Evolutionary conservation across 305 asterid genomes (phyloP).

Genomic region (Fraxinus velutina): DNA sequence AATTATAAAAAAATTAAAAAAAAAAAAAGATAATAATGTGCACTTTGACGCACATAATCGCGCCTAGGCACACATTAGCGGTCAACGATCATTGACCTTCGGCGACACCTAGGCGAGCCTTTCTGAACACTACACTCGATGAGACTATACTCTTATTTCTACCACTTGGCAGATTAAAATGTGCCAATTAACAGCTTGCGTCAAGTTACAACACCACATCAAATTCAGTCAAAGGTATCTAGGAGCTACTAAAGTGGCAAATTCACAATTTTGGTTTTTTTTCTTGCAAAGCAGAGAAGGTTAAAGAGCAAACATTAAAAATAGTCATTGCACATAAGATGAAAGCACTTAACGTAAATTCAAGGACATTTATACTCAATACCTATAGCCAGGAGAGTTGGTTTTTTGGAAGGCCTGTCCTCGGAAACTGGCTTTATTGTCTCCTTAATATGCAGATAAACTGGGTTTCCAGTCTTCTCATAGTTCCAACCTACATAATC

Average conservation of each 20-base stretch:
- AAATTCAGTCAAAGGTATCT: neutral
- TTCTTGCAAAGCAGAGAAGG: neutral
- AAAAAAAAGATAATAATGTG: neutral
- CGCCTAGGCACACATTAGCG: neutral
- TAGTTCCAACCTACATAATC: slow-evolving; percentile 87
- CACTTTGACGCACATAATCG: neutral
- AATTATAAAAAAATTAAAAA: no score
- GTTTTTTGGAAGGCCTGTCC: slow-evolving; percentile 91
- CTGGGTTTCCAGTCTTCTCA: slow-evolving; percentile 82
- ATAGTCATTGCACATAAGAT: neutral
- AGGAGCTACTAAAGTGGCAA: neutral
- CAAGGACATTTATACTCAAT: slow-evolving; percentile 13
- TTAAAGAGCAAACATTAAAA: neutral
- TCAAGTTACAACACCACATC: neutral
- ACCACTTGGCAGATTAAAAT: slow-evolving; percentile 1
- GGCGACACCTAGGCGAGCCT: neutral
- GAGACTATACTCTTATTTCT: slow-evolving; percentile 9
- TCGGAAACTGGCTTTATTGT: slow-evolving; percentile 62
- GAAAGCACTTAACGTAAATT: neutral
- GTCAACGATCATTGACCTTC: no score
- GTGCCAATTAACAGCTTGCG: neutral
- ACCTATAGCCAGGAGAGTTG: slow-evolving; percentile 95
- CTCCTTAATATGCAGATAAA: slow-evolving; percentile 82
- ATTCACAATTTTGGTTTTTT: neutral
- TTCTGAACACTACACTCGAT: neutral